Evolutionary conservation across 345 rosid species (phyloP), one percentile per base, ranked within the genome.

Genomic region (Lagerstroemia speciosa): DNA sequence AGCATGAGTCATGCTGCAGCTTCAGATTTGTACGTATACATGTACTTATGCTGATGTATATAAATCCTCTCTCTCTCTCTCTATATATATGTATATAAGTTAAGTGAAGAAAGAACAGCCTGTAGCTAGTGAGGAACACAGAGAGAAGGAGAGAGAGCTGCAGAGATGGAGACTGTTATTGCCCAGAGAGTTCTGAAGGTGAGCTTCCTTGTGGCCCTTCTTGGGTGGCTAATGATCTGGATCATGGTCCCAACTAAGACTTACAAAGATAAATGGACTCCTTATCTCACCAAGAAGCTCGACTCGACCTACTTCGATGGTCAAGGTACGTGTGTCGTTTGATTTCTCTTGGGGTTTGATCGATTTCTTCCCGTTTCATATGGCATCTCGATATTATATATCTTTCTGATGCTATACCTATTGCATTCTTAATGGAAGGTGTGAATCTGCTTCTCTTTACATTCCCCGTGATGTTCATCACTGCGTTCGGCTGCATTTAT

Each of bases 181-280:
- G 15, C 46, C 8, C 34, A 33, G 24, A 33, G 33, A 20, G 31
- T 62, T 22, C 67, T 62, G 26, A 62, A 41, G 61, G 62, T 63
- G 58, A 63, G 34, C 12, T n/a, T 62, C 29, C 55, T 45, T 32
- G 43, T 75, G 30, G 72, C 80, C 19, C 78, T 80, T 70, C 69
- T 84, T 41, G 95, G 96, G 19, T 83, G 72, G 73, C 71, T 89
- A 43, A 65, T 90, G 86, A 69, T 90, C 64, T 90, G 95, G 96
- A 73, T 81, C 74, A 72, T 92, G 87, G 70, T 69, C 74, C 86
- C 97, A 40, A 87, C 93, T 38, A 73, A 70, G 62, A 87, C 85
- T 3, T 88, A 78, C 67, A 53, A 37, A 62, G 40, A 45, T 32
- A 74, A 58, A 17, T 88, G 95, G 93, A 40, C 57, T 69, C 82